phyloP scores from a whole-genome alignment of 257 asterid species.

The Rhazya stricta region DNA sequence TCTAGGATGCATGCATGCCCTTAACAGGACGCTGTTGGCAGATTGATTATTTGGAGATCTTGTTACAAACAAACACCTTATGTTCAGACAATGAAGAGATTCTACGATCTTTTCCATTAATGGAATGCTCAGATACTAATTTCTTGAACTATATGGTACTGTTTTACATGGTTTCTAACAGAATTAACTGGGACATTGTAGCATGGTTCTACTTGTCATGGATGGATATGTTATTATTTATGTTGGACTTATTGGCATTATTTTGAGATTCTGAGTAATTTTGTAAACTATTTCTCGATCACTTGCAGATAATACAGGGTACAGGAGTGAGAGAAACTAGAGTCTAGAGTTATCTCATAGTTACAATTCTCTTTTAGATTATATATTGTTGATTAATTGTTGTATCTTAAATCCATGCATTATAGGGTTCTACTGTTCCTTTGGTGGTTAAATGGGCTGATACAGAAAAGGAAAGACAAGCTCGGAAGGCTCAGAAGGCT shows the following conservation, averaged over 20 bases:
- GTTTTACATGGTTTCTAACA: background rate
- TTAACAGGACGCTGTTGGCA: background rate
- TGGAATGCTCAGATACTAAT: background rate
- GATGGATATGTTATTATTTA: background rate
- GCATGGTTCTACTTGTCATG: background rate
- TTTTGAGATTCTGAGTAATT: background rate
- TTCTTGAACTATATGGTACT: background rate
- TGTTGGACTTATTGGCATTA: background rate
- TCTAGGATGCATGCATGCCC: background rate
- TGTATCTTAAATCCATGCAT: conserved; percentile 6
- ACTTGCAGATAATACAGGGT: background rate
- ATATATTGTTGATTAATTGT: background rate
- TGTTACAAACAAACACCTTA: background rate
- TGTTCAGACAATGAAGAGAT: background rate
- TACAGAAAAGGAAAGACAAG: conserved; percentile 93
- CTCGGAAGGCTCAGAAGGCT: conserved; percentile 89
- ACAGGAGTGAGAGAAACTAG: background rate
- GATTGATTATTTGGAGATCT: background rate
- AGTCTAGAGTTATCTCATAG: background rate
- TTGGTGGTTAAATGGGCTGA: conserved; percentile 99
- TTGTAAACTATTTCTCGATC: background rate
- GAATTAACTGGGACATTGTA: background rate
- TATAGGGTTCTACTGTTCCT: conserved; percentile 81
- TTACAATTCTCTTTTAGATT: background rate
- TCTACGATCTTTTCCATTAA: background rate